These are phyloP conservation scores for Fusarium globosum DNA, from an alignment of 2,329 filamentous ascomycete genomes.

Conservation along the genomic window DNA sequence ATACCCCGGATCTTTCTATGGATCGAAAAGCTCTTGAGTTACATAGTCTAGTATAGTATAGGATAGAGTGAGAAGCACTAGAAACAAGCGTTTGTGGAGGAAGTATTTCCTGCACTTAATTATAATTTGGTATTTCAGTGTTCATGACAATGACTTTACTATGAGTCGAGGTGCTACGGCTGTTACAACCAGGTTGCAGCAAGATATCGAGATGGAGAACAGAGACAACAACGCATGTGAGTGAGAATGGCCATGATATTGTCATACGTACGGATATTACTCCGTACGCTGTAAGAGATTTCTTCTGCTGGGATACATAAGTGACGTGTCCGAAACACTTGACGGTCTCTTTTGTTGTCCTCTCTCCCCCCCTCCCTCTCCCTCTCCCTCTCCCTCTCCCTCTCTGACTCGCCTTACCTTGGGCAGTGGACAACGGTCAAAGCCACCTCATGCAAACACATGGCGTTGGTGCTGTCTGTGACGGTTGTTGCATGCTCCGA, in stretches of 20 bases:
- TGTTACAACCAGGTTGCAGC: neutral
- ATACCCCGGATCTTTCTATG: slow-evolving; percentile 31
- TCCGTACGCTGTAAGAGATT: neutral
- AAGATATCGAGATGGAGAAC: neutral
- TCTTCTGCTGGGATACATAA: slow-evolving; percentile 1
- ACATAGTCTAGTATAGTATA: neutral
- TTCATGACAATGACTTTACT: neutral
- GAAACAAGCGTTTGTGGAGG: slow-evolving; percentile 5
- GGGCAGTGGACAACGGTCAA: neutral
- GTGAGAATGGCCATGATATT: neutral
- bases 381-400: neutral
- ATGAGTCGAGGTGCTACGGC: neutral
- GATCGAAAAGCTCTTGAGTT: slow-evolving; percentile 11
- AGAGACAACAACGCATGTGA: slow-evolving; percentile 10
- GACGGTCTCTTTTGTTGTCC: neutral
- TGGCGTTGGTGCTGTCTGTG: slow-evolving; percentile 34
- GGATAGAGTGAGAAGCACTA: slow-evolving; percentile 21
- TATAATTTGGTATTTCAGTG: neutral
- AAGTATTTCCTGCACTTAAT: neutral
- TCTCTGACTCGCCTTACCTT: neutral
- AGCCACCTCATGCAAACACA: slow-evolving; percentile 27
- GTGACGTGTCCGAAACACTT: slow-evolving; percentile 15
- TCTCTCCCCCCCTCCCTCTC: neutral
- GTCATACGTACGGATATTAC: neutral
- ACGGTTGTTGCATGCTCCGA: slow-evolving; percentile 29